Evolutionary conservation across 169 alveolate genomes (phyloP).

Genomic region (Cystoisospora suis): DNA sequence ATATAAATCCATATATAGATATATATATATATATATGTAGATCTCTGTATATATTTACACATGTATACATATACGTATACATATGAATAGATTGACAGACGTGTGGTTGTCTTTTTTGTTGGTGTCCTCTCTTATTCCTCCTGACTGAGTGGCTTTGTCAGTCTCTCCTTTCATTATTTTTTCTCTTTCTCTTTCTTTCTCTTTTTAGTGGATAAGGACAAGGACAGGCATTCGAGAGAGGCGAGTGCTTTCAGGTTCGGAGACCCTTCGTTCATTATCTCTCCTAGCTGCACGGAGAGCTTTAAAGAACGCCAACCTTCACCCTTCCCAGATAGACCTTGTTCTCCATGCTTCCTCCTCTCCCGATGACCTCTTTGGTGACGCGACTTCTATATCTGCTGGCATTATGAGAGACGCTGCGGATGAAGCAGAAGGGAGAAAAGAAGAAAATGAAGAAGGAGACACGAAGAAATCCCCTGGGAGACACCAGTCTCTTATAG

Average conservation of each 20-base stretch:
- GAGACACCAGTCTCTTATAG: conserved; percentile 20
- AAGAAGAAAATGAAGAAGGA: conserved; percentile 11
- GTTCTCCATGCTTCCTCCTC: conserved; percentile 76
- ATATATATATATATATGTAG: too few species aligned
- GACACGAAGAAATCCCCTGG: not conserved
- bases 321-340: conserved; percentile 68
- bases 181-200: not conserved
- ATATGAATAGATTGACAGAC: too few species aligned
- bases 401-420: too few species aligned
- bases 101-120: conserved; percentile 17
- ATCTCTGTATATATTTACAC: too few species aligned
- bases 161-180: too few species aligned
- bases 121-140: not conserved
- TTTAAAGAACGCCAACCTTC: conserved; percentile 35
- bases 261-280: conserved; percentile 65
- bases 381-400: conserved; percentile 70
- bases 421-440: not conserved
- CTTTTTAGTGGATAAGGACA: conserved; percentile 71
- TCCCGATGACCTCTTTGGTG: conserved; percentile 77
- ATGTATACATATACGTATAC: too few species aligned
- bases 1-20: too few species aligned
- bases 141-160: too few species aligned
- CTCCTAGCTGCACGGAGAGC: conserved; percentile 67
- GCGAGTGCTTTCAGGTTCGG: conserved; percentile 67
- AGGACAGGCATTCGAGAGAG: conserved; percentile 73